Evolutionary conservation across 805 yeast species (phyloP), one percentile per base, ranked within the genome.

Genomic region (Scheffersomyces lignosus): DNA sequence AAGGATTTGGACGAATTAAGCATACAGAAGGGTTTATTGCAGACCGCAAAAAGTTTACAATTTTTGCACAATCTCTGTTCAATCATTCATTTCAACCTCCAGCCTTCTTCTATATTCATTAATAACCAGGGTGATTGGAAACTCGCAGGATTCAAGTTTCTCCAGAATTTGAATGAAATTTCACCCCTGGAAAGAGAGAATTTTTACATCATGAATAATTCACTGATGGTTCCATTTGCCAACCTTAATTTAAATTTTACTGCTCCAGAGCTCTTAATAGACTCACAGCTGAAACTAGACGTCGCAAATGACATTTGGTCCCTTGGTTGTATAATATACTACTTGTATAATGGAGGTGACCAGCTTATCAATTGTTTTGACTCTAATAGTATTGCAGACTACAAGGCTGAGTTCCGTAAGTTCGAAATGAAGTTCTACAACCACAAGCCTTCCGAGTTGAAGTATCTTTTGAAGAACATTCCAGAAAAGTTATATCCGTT

Each of bases 61-160:
- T 93, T 93, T 52, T 72, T 93, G 29, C 97, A 93, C 56, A 77
- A 78, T 37, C 77, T 78, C 41, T 85, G 95, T 15, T 74, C 81
- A 18, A 75, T 80, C 18, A 83, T 86, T 5, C 96, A 91, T 62
- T 58, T 86, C 45, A 86, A 88, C 46, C 47, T 93, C 23, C 81
- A 81, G 45, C 99, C 99, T 1, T 66, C 75, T 6, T 77, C 95
- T 0, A 71, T 93, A 1, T 76, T 84, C 38, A 75, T 91, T 14
- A 90, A 85, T 47, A 83, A 80, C 27, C 84, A 81, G 47, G 90
- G 95, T 4, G 98, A 93, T 62, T 93, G 99, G 98, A 93, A 91
- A 58, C 57, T 93, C 2, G 75, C 85, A 5, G 97, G 97, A 0
- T 73, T 93, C 41, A 54, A 53, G 32, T 69, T 69, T 36, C 37